Evolutionary conservation across 2,329 filamentous ascomycete species (phyloP), one percentile per base, ranked within the genome.

Genomic region (Exophiala sideris): DNA sequence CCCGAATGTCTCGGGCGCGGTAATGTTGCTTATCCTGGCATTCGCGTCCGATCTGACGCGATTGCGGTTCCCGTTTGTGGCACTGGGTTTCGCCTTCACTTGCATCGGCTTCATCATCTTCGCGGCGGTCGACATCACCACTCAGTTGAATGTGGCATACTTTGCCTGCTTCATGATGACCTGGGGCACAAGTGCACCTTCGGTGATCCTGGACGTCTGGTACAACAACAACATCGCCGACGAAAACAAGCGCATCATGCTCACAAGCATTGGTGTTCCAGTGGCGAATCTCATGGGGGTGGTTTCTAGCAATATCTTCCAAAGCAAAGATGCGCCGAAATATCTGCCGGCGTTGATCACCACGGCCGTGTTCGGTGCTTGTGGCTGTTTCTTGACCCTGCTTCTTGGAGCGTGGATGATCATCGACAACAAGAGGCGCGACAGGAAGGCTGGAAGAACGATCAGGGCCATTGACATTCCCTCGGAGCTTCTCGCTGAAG

Each of bases 221-320:
- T 91, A 90, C 72, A 91, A 89, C 72, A 91, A 91, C 75, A 92
- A 92, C 67, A 81, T 90, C 52, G 87, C 87, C 1, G 81, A 91
- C 64, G 88, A 91, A 69, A 85, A 85, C 53, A 81, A 84, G 35
- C 84, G 88, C 44, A 78, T 89, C 5, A 77, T 85, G 0, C 74
- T 90, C 11, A 91, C 87, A 0, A 85, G 82, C 24, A 79, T 91
- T 14, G 86, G 84, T 20, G 87, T 91, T 0, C 87, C 88, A 0
- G 68, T 89, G 8, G 88, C 87, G 3, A 91, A 91, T 60, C 67
- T 90, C 34, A 91, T 91, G 85, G 87, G 86, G 3, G 72, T 89
- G 0, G 83, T 89, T 6, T 45, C 77, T 24, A 82, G 79, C 57
- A 88, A 89, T 62, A 84, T 88, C 54, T 89, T 88, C 70, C 75